Evolutionary conservation across 2,329 filamentous ascomycete species (phyloP).

Genomic region (Teratosphaeria destructans): DNA sequence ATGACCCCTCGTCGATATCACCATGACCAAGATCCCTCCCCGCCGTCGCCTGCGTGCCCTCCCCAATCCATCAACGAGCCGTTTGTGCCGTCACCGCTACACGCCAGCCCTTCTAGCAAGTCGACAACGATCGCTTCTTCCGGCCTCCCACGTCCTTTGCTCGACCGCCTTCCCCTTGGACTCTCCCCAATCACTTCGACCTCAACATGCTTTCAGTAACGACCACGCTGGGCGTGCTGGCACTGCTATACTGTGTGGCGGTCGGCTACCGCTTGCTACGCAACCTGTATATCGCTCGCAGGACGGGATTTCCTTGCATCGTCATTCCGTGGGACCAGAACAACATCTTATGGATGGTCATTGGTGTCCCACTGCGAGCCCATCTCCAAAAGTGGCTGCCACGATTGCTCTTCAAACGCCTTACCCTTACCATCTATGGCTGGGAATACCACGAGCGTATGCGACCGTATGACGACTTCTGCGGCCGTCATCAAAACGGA

Average conservation of each 20-base stretch:
- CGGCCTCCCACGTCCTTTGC: neutral
- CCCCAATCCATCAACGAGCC: neutral
- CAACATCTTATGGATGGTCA: conserved; percentile 18
- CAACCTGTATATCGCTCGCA: conserved; percentile 15
- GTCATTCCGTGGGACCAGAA: conserved; percentile 20
- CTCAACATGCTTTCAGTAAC: conserved; percentile 14
- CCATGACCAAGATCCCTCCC: neutral
- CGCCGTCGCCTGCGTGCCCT: neutral
- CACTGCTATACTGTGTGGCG: conserved; percentile 9
- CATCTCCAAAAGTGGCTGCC: conserved; percentile 13
- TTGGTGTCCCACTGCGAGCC: conserved; percentile 12
- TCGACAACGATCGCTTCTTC: neutral
- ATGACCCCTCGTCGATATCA: neutral
- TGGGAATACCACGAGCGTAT: conserved; percentile 18
- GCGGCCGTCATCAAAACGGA: conserved; percentile 7
- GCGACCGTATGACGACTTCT: conserved; percentile 8
- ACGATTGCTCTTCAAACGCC: conserved; percentile 10
- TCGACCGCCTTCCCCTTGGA: neutral
- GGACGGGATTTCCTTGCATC: conserved; percentile 15
- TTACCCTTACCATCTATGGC: conserved; percentile 16
- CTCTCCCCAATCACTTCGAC: neutral
- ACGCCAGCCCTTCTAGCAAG: neutral
- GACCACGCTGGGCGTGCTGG: conserved; percentile 7
- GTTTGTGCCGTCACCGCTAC: no score
- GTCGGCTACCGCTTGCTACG: conserved; percentile 15